phyloP scores from a whole-genome alignment of 2,329 filamentous ascomycete species.

The Diaporthe capsici region DNA sequence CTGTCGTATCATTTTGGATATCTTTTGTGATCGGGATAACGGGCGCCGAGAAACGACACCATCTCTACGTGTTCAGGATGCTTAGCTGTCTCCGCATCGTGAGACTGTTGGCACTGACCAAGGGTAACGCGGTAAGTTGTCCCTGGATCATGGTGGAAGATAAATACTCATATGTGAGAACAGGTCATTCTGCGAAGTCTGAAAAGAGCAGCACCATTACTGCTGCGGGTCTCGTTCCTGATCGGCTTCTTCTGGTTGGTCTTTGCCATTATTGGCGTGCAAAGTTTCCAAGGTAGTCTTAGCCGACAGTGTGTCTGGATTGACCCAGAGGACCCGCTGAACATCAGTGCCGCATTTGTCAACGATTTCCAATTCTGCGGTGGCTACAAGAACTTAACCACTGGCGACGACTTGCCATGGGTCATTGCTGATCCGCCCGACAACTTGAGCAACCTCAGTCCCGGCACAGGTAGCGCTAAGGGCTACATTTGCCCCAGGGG shows the following conservation, averaged over 20 bases:
- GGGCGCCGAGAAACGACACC: conserved; percentile 76
- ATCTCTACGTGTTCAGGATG: conserved; percentile 95
- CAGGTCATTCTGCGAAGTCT: conserved; percentile 93
- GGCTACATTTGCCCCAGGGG: conserved; percentile 89
- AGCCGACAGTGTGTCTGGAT: conserved; percentile 84
- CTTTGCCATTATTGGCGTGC: conserved; percentile 96
- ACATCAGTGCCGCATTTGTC: conserved; percentile 68
- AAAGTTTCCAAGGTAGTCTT: conserved; percentile 92
- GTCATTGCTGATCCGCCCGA: conserved; percentile 59
- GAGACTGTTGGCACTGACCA: conserved; percentile 90
- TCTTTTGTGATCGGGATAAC: conserved; percentile 81
- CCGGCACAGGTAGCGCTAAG: conserved; percentile 73
- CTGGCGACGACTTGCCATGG: conserved; percentile 76
- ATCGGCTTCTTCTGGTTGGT: conserved; percentile 98
- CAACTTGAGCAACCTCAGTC: conserved; percentile 61
- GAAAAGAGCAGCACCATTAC: conserved; percentile 92
- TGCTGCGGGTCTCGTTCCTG: conserved; percentile 93
- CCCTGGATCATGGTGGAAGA: neutral
- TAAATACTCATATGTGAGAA: conserved; percentile 14
- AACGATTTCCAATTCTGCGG: conserved; percentile 86
- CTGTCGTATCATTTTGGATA: conserved; percentile 96
- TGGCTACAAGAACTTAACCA: conserved; percentile 77
- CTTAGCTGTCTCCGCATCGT: conserved; percentile 94
- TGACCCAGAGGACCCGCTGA: conserved; percentile 72
- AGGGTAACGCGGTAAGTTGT: conserved; percentile 85